phyloP scores from a whole-genome alignment of 148 eudicot genomes.

The Dianthus caryophyllus region DNA sequence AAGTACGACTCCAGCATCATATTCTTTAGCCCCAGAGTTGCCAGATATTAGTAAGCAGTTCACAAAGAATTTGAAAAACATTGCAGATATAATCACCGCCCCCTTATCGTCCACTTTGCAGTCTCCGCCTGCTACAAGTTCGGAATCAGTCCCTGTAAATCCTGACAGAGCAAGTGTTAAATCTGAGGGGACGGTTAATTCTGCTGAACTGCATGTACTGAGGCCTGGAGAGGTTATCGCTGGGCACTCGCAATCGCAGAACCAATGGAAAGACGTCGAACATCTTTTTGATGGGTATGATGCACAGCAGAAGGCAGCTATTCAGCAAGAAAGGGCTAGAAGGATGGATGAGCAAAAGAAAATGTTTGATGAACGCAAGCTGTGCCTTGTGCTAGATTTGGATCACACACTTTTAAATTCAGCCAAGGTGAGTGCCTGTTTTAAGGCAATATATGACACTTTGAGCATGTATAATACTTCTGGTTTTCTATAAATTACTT shows the following conservation, averaged over 20 bases:
- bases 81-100: constrained; percentile 58
- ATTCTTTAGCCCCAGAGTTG: constrained; percentile 24
- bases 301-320: constrained; percentile 77
- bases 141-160: constrained; percentile 34
- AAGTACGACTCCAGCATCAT: constrained; percentile 32
- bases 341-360: constrained; percentile 89
- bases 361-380: constrained; percentile 76
- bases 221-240: constrained; percentile 49
- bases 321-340: constrained; percentile 82
- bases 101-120: constrained; percentile 43
- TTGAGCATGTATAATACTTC: neutral
- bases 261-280: constrained; percentile 77
- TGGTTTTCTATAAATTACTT: constrained; percentile 7
- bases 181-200: constrained; percentile 25
- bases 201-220: constrained; percentile 29
- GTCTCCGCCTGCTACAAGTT: constrained; percentile 31
- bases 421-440: constrained; percentile 58
- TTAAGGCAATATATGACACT: neutral
- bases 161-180: constrained; percentile 26
- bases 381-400: constrained; percentile 93
- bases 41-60: constrained; percentile 75
- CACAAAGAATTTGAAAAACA: constrained; percentile 66
- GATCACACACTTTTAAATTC: constrained; percentile 99
- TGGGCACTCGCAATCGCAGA: constrained; percentile 46
- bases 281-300: constrained; percentile 87